A percentile compares a stretch with the other conserved stretches of the same genome.
These are phyloP conservation scores for Cicer judaicum DNA, from an alignment of 306 rosid species.

Conservation along the genomic window DNA sequence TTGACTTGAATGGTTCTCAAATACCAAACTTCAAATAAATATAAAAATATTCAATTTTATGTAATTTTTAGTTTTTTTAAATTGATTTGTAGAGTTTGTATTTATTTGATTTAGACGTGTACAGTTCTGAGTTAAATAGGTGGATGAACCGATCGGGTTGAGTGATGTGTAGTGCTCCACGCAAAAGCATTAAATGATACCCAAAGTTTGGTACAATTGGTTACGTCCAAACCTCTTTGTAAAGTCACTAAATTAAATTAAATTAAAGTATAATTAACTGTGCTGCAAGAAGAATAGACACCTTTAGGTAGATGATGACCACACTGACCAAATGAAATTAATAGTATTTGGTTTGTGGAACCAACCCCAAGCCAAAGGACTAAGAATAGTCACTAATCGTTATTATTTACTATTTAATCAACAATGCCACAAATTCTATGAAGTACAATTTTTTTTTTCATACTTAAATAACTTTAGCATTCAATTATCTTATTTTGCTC, in stretches of 20 bases:
- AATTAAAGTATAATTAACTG: not conserved
- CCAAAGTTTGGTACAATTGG: not conserved
- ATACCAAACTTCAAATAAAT: too few relatives aligned
- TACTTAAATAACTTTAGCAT: too few relatives aligned
- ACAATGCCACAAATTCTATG: not conserved
- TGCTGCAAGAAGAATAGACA: not conserved
- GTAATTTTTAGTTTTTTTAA: too few relatives aligned
- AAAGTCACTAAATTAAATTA: not conserved
- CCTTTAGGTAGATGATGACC: not conserved
- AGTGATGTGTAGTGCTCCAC: not conserved
- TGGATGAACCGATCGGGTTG: not conserved
- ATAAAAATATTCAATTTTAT: too few relatives aligned
- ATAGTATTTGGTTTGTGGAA: not conserved
- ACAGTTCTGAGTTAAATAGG: too few relatives aligned
- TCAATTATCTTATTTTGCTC: too few relatives aligned
- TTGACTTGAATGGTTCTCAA: too few relatives aligned
- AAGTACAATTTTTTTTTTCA: too few relatives aligned
- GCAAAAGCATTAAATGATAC: not conserved
- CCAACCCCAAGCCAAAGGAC: not conserved
- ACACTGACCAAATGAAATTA: not conserved
- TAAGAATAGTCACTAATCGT: not conserved
- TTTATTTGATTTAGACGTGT: too few relatives aligned
- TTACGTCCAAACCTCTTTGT: not conserved
- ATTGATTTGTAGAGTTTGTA: too few relatives aligned
- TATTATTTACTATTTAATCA: slow-evolving; percentile 3